Conservation (phyloP, 306 rosid genomes). For the Corylus heterophylla region DNA sequence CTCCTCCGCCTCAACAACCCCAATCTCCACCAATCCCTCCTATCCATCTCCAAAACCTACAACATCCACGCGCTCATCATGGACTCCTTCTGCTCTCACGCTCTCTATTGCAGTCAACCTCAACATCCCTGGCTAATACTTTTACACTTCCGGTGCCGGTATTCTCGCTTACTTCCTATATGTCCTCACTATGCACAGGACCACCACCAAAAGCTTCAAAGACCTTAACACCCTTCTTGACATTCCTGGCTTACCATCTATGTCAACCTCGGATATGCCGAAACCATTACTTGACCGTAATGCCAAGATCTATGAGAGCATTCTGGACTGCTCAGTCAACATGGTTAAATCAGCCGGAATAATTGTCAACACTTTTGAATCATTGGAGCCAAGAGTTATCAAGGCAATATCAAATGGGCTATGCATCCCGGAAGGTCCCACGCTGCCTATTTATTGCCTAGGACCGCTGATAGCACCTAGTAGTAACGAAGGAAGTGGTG, state of each 20-base stretch:
- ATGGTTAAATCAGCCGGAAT: slow-evolving; percentile 36
- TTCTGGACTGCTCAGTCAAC: background rate
- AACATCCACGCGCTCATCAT: slow-evolving; percentile 35
- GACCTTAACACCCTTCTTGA: slow-evolving; percentile 12
- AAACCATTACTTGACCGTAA: slow-evolving; percentile 31
- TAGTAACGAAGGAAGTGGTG: no score
- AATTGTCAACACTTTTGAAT: slow-evolving; percentile 42
- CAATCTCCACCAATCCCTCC: slow-evolving; percentile 18
- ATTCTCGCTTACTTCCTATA: slow-evolving; percentile 1
- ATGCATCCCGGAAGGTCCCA: slow-evolving; percentile 18
- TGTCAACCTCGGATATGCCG: slow-evolving; percentile 13
- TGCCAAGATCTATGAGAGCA: slow-evolving; percentile 14
- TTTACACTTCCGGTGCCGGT: slow-evolving; percentile 35
- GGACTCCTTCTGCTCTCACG: slow-evolving; percentile 38
- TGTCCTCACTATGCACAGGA: slow-evolving; percentile 20
- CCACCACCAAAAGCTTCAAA: slow-evolving; percentile 14
- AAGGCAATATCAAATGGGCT: slow-evolving; percentile 35
- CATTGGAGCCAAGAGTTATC: slow-evolving; percentile 23
- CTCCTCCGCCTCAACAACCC: slow-evolving; percentile 28
- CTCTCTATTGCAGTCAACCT: slow-evolving; percentile 22
- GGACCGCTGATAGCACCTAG: no score
- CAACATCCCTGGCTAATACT: slow-evolving; percentile 39
- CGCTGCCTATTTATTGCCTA: no score
- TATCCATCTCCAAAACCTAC: slow-evolving; percentile 13
- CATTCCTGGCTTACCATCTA: slow-evolving; percentile 32